Base-by-base conservation (phyloP, 257 asterid species). In the Solanum piurae region DNA sequence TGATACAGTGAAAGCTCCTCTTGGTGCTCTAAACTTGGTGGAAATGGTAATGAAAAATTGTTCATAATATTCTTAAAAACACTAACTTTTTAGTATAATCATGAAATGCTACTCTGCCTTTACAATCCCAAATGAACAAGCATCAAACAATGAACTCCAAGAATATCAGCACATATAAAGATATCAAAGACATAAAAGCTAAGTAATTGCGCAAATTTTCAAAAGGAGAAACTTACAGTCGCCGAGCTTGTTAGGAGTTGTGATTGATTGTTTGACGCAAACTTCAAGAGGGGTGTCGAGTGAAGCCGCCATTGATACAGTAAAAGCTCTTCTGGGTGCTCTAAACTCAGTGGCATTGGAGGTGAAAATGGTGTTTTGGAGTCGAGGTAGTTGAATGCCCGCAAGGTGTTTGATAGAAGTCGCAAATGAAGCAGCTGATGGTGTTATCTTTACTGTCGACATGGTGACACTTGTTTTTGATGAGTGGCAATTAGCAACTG, bases 181-280 rank as follows among this genome's bases (percentile, higher is more conserved):
- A 52, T 52, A 52, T 46, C 38, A 66, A n/a, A 40, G 60, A 71
- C 31, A 38, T 18, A 18, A 68, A 27, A 27, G 82, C n/a, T 21
- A 4, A 34, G 9, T 3, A 85, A 68, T 42, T 68, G 36, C 29
- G 82, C 4, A 85, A 64, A 21, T 0, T 60, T 37, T 31, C 31
- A 52, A 3, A 23, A 36, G 21, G 4, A 12, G 21, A 31, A 0
- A 27, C 95, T 91, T 91, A 97, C 99, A 97, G 93, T 97, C 99
- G 27, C 99, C 99, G 42, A 95, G 98, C 91, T 85, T 92, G 91
- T 91, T 92, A 77, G 99, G 99, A 25, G 90, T 87, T 33, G 98
- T 95, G 36, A 87, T 6, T 58, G 99, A 97, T 88, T 93, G 95
- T 84, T 97, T 97, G 73, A 86, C 99, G 79, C 96, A 93, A 88